Percentiles rank a stretch among this genome's conserved stretches.
Conservation (phyloP, 805 yeast genomes). For the Brettanomyces nanus region DNA sequence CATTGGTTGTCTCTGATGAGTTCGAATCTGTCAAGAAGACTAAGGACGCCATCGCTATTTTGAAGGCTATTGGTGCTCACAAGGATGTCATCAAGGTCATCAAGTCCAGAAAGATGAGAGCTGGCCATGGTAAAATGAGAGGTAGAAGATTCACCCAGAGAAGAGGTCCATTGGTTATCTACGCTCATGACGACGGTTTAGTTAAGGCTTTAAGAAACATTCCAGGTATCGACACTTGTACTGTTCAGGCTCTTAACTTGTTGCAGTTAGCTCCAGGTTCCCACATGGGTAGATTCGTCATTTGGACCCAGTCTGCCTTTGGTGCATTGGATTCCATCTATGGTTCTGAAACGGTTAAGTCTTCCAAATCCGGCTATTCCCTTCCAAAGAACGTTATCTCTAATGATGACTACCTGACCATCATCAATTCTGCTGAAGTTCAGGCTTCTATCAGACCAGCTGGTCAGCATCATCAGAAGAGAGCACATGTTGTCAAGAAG, state of each 20-base stretch:
- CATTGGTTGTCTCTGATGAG: slow-evolving; percentile 92
- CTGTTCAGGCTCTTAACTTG: slow-evolving; percentile 86
- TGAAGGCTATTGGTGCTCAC: slow-evolving; percentile 98
- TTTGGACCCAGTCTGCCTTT: slow-evolving; percentile 99
- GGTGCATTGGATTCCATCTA: slow-evolving; percentile 93
- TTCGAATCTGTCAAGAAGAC: slow-evolving; percentile 92
- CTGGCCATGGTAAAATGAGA: slow-evolving; percentile 99
- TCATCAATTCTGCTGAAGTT: slow-evolving; percentile 98
- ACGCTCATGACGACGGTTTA: slow-evolving; percentile 95
- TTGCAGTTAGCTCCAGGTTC: slow-evolving; percentile 99
- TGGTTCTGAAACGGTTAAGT: slow-evolving; percentile 94
- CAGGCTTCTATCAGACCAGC: slow-evolving; percentile 97
- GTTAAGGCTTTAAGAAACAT: slow-evolving; percentile 99
- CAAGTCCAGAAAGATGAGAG: slow-evolving; percentile 98
- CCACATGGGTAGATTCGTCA: slow-evolving; percentile 98
- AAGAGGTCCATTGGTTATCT: slow-evolving; percentile 99
- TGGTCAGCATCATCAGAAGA: slow-evolving; percentile 89
- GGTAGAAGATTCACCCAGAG: slow-evolving; percentile 99
- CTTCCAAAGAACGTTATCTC: slow-evolving; percentile 92
- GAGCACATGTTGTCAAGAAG: slow-evolving; percentile 94
- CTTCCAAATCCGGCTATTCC: slow-evolving; percentile 91
- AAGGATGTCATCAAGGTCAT: slow-evolving; percentile 96
- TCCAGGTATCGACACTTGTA: slow-evolving; percentile 98
- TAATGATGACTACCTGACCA: slow-evolving; percentile 92
- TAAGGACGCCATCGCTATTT: slow-evolving; percentile 96